Percentiles rank a stretch among this genome's conserved stretches.
phyloP scores from a whole-genome alignment of 345 rosid genomes.

The Durio zibethinus region DNA sequence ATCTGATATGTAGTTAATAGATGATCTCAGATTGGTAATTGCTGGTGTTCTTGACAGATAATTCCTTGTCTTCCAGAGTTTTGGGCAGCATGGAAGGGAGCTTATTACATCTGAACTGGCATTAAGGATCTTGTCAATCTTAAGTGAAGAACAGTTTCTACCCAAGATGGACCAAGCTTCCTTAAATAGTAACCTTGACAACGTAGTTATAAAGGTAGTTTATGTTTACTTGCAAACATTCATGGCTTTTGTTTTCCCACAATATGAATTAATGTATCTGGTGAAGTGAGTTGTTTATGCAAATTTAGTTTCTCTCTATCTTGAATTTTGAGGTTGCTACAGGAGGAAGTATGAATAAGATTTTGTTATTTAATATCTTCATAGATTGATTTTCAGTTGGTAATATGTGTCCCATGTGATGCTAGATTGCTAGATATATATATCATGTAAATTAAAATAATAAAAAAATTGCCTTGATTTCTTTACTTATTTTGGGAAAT shows the following conservation, averaged over 20 bases:
- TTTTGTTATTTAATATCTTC: not conserved
- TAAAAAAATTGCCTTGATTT: not conserved
- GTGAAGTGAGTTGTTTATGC: not conserved
- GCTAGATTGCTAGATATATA: not conserved
- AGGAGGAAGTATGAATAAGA: not conserved
- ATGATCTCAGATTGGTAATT: conserved; percentile 52
- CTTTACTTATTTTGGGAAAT: not conserved
- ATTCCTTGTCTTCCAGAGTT: conserved; percentile 99
- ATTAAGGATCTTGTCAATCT: conserved; percentile 65
- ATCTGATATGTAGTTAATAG: conserved; percentile 31
- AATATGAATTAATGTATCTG: not conserved
- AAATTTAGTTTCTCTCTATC: not conserved
- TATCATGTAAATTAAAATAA: not conserved
- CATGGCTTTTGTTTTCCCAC: conserved; percentile 1
- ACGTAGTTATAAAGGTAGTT: conserved; percentile 77
- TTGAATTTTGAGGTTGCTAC: not conserved
- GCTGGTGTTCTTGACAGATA: conserved; percentile 86
- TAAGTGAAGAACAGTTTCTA: conserved; percentile 83
- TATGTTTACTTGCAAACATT: not conserved
- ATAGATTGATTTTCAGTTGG: not conserved
- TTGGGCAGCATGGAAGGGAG: conserved; percentile 99
- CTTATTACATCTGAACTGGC: conserved; percentile 93
- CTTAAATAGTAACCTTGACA: conserved; percentile 50
- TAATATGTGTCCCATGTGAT: not conserved
- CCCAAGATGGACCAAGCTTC: conserved; percentile 39